A percentile compares a stretch with the other conserved stretches of the same genome.
phyloP scores from a whole-genome alignment of 176 grass and related monocot genomes.

The Areca catechu region DNA sequence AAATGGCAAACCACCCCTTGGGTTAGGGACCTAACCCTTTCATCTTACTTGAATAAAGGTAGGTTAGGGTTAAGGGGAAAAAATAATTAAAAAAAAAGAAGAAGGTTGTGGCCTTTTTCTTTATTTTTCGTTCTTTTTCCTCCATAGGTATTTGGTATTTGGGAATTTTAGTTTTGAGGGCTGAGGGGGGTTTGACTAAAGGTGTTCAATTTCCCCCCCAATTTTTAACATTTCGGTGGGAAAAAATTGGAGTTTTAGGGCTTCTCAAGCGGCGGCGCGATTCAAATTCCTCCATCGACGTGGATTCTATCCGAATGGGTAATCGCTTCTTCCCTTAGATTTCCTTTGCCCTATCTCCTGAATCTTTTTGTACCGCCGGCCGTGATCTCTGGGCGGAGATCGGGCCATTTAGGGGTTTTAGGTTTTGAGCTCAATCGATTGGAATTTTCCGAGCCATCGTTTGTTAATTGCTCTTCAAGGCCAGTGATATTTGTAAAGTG shows the following conservation, averaged over 20 bases:
- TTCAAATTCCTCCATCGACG: conserved; percentile 9
- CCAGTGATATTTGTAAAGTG: neutral
- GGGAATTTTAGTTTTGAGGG: conserved; percentile 3
- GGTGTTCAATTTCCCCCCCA: conserved; percentile 7
- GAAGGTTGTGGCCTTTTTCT: conserved; percentile 7
- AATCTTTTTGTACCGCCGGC: neutral
- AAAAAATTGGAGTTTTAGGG: conserved; percentile 2
- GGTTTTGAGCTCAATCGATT: neutral
- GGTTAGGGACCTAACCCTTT: conserved; percentile 5
- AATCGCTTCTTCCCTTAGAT: neutral
- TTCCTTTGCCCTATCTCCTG: neutral
- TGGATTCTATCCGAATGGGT: conserved; percentile 16
- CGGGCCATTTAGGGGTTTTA: conserved; percentile 3
- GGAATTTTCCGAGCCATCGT: neutral
- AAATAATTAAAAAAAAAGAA: conserved; percentile 7
- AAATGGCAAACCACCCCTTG: conserved; percentile 37
- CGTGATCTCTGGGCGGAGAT: conserved; percentile 2
- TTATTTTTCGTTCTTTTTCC: conserved; percentile 2
- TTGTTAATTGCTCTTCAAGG: neutral
- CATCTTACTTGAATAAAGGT: conserved; percentile 32
- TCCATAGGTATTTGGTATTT: conserved; percentile 21
- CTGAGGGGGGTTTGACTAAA: conserved; percentile 16
- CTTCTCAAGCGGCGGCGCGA: neutral
- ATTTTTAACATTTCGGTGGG: conserved; percentile 6
- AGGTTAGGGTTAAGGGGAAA: conserved; percentile 8